Conservation (phyloP, 176 grass and related monocot genomes). For the Bonia amplexicaulis region DNA sequence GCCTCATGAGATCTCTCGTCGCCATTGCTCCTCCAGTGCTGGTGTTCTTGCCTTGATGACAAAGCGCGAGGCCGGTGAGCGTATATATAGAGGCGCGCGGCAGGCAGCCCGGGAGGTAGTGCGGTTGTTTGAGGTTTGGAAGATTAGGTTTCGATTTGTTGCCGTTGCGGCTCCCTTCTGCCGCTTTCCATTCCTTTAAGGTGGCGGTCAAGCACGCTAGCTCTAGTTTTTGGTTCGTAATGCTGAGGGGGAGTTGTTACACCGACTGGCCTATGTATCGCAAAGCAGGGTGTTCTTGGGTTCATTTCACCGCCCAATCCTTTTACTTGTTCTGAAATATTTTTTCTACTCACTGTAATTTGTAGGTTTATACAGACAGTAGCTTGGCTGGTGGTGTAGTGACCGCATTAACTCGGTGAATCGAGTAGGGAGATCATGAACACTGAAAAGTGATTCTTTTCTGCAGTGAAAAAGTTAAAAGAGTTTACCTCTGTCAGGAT, state of each 20-base stretch:
- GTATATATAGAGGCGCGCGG: slow-evolving; percentile 24
- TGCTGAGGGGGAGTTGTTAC: slow-evolving; percentile 40
- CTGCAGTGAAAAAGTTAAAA: not conserved
- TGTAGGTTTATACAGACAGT: not conserved
- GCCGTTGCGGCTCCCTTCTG: not conserved
- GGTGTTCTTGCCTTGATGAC: slow-evolving; percentile 22
- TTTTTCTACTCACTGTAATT: not conserved
- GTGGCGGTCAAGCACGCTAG: slow-evolving; percentile 24
- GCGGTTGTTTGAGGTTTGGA: slow-evolving; percentile 68
- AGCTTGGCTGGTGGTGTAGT: not conserved
- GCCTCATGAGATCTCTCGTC: slow-evolving; percentile 8
- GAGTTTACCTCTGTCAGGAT: not conserved
- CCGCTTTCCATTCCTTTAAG: slow-evolving; percentile 5
- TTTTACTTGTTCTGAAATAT: not conserved
- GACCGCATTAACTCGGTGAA: not conserved
- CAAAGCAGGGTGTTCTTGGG: not conserved
- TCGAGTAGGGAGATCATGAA: not conserved
- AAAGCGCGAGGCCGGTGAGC: not conserved
- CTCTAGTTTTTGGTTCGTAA: not conserved
- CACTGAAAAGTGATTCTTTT: not conserved
- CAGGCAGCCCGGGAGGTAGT: not conserved
- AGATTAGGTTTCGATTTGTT: slow-evolving; percentile 56
- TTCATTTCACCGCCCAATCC: not conserved
- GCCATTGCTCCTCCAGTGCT: slow-evolving; percentile 20
- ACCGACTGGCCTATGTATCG: slow-evolving; percentile 39